These are phyloP conservation scores for Galerina marginata DNA, from an alignment of 768 basidiomycete genomes.

Conservation along the genomic window DNA sequence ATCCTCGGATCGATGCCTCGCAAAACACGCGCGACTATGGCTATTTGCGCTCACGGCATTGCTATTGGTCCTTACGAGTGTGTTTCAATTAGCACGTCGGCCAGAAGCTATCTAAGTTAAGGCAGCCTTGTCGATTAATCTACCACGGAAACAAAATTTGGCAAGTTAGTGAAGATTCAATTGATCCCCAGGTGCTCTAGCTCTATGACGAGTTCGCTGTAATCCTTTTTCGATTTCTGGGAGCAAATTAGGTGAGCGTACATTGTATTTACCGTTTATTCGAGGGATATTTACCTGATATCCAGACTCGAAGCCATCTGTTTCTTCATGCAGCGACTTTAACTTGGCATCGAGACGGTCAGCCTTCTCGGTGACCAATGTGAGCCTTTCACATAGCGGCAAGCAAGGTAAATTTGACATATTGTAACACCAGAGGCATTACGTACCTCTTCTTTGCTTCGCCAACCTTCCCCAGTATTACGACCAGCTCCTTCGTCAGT, in stretches of 20 bases:
- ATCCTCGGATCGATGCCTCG: not conserved
- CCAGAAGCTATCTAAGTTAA: too few species aligned
- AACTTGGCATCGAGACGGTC: constrained; percentile 21
- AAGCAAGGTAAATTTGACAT: not conserved
- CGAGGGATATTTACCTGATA: constrained; percentile 18
- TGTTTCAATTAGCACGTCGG: too few species aligned
- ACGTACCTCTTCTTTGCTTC: constrained; percentile 34
- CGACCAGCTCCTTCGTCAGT: constrained; percentile 25
- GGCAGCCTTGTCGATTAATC: not conserved
- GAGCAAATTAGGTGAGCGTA: not conserved
- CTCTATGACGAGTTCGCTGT: constrained; percentile 31
- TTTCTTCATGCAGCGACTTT: constrained; percentile 21
- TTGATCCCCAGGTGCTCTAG: constrained; percentile 28
- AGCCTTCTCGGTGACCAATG: constrained; percentile 20
- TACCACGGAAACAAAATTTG: not conserved
- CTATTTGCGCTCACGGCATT: too few species aligned
- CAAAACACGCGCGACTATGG: too few species aligned
- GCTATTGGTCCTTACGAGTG: too few species aligned
- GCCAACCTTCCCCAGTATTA: constrained; percentile 27
- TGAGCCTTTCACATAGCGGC: constrained; percentile 16
- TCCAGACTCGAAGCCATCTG: constrained; percentile 24
- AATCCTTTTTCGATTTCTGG: constrained; percentile 28
- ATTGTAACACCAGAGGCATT: not conserved
- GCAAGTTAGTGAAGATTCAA: constrained; percentile 1
- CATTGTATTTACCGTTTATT: not conserved